Percentiles rank a stretch among this genome's conserved stretches.
Evolutionary conservation across 345 rosid species (phyloP).

Genomic region (Syzygium jambos): DNA sequence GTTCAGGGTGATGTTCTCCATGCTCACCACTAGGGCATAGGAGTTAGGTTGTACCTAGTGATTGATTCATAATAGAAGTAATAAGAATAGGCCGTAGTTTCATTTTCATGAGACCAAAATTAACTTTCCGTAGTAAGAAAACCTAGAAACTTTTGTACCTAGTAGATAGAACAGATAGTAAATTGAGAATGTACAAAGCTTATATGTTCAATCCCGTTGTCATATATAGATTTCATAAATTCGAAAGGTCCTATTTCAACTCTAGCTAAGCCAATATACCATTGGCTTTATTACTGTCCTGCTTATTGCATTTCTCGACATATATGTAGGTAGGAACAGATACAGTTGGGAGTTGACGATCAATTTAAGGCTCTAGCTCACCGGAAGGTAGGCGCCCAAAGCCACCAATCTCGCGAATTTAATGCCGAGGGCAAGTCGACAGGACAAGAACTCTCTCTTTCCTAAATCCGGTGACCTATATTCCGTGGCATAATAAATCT

Average conservation of each 20-base stretch:
- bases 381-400: not conserved
- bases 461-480: not conserved
- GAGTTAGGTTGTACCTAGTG: slow-evolving; percentile 35
- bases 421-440: not conserved
- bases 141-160: not conserved
- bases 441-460: not conserved
- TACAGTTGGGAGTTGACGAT: not conserved
- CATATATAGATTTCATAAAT: not conserved
- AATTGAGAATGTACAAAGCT: not conserved
- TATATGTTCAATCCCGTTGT: not conserved
- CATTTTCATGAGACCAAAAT: not conserved
- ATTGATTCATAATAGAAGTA: not conserved
- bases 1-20: slow-evolving; percentile 42
- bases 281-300: not conserved
- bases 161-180: not conserved
- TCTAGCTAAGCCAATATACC: not conserved
- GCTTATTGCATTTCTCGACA: not conserved
- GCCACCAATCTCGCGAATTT: not conserved
- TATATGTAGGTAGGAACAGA: not conserved
- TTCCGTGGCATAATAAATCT: not conserved
- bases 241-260: not conserved
- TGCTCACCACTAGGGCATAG: slow-evolving; percentile 56
- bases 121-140: not conserved
- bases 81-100: not conserved
- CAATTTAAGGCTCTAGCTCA: not conserved